These are phyloP conservation scores for Candida insectalens DNA, from an alignment of 805 yeast species.

Conservation along the genomic window DNA sequence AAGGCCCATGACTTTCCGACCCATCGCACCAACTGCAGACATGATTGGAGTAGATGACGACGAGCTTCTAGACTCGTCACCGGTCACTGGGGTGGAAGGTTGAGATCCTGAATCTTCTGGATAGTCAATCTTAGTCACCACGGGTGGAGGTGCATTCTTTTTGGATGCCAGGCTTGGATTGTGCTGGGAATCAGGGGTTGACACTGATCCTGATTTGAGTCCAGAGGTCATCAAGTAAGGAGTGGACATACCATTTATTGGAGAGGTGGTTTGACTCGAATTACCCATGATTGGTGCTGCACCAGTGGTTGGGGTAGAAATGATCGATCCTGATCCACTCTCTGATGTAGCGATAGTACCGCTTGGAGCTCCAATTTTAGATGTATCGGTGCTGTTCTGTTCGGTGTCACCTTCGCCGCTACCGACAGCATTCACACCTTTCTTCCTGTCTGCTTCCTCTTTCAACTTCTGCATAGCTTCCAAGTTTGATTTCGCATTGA, in stretches of 20 bases:
- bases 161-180: conserved; percentile 3
- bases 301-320: conserved; percentile 20
- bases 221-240: conserved; percentile 64
- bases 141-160: conserved; percentile 19
- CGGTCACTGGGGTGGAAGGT: conserved; percentile 2
- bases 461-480: conserved; percentile 35
- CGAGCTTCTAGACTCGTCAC: neutral
- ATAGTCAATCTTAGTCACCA: conserved; percentile 21
- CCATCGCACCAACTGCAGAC: conserved; percentile 8
- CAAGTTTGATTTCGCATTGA: conserved; percentile 49
- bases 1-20: conserved; percentile 18
- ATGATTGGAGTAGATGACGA: conserved; percentile 2
- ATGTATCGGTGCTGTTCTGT: neutral
- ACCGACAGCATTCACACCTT: neutral
- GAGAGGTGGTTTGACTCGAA: conserved; percentile 7
- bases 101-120: conserved; percentile 6
- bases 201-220: conserved; percentile 26
- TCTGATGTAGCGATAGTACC: conserved; percentile 13
- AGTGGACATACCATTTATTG: conserved; percentile 45
- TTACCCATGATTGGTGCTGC: conserved; percentile 32
- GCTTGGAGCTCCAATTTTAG: neutral
- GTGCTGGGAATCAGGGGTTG: conserved; percentile 1
- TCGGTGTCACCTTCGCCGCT: neutral
- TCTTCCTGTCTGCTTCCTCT: neutral
- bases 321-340: conserved; percentile 19